Base-by-base conservation (phyloP, 2,329 filamentous ascomycete species). In the Cordyceps farinosa region DNA sequence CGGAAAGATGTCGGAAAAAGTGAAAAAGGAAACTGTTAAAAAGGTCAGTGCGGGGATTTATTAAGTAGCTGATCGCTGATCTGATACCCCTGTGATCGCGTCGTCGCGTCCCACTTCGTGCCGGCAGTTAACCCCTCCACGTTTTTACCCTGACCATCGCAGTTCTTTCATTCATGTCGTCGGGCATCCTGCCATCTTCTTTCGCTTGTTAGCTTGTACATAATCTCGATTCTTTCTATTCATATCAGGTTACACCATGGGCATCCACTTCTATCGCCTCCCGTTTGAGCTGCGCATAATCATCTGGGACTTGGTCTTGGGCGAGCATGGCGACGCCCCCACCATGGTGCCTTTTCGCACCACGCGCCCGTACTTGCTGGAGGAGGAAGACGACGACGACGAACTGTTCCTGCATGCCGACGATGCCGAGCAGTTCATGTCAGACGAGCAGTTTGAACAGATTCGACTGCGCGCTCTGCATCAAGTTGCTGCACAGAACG, bases 201-300 rank as follows among this genome's bases (percentile, higher is more conserved):
- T 15, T 29, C 22, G 11, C n/a, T 29, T 27, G 13, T 38, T 22
- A 42, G 29, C 13, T 11, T 38, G 9, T 29, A 30, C 44, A 38
- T 38, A 32, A 10, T 1, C 3, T 47, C 8, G 51, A 13, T 5
- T 22, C n/a, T 7, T 9, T 17, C 17, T 2, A 17, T 22, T 38
- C 4, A 15, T 29, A 10, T 22, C 13, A 34, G 8, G 11, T 13
- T 27, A n/a, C 47, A 38, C 44, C 36, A 62, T 62, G 62, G n/a
- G 36, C 17, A 57, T 44, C 29, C 42, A 27, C 3, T 75, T 74
- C 42, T 9, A 5, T 6, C 55, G 45, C 3, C 65, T 74, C 22
- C 69, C 70, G 2, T 17, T 50, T 11, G 71, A 74, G 66, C 60
- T 74, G 8, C 71, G 72, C 32, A 57, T 48, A 8, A 36, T 56